Conservation (phyloP, 2,329 filamentous ascomycete species). For the Penicillium hesseltinei region DNA sequence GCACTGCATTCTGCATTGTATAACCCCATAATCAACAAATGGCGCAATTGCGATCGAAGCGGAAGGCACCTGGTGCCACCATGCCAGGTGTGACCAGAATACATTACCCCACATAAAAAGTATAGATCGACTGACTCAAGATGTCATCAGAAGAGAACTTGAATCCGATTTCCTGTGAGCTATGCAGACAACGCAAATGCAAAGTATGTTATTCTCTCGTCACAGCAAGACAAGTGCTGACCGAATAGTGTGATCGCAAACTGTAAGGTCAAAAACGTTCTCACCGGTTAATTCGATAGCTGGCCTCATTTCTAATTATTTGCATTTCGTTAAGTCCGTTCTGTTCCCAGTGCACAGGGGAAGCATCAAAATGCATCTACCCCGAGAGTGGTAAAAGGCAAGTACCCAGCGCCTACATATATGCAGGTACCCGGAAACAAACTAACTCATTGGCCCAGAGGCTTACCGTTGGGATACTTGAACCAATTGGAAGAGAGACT, state of each 20-base stretch:
- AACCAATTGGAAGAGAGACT: constrained; percentile 25
- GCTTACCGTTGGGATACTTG: constrained; percentile 23
- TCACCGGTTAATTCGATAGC: background rate
- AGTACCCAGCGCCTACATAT: background rate
- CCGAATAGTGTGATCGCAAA: constrained; percentile 22
- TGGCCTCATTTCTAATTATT: background rate
- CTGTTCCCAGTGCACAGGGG: constrained; percentile 21
- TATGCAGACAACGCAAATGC: constrained; percentile 25
- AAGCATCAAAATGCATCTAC: constrained; percentile 20
- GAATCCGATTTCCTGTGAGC: constrained; percentile 22
- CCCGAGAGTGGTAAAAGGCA: constrained; percentile 24
- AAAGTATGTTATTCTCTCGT: constrained; percentile 14
- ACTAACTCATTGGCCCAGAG: constrained; percentile 12
- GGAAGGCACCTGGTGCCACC: constrained; percentile 4
- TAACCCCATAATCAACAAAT: background rate
- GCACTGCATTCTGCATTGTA: background rate
- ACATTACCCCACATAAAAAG: background rate
- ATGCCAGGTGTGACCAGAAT: constrained; percentile 9
- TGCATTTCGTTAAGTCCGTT: constrained; percentile 13
- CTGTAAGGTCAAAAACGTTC: constrained; percentile 13
- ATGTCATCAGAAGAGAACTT: constrained; percentile 9
- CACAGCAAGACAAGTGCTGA: constrained; percentile 5
- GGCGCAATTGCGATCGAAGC: constrained; percentile 10
- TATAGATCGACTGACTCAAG: constrained; percentile 1
- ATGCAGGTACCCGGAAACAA: constrained; percentile 4